A percentile compares a stretch with the other conserved stretches of the same genome.
Conservation (phyloP, 495 filamentous ascomycete genomes). For the Lasiosphaeriaceae sp. region DNA sequence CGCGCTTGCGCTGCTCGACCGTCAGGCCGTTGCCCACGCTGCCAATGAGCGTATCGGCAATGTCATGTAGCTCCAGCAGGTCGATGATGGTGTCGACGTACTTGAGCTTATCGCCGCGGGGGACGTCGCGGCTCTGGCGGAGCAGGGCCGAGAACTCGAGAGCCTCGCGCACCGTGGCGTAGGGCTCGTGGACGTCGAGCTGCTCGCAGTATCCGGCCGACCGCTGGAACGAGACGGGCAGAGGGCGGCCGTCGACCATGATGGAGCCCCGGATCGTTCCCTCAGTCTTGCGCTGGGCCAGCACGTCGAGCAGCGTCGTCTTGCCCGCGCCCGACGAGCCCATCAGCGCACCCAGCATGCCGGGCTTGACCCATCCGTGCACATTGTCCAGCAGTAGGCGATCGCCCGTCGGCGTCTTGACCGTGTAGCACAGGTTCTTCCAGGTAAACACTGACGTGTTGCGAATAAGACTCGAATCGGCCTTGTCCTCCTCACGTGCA, state of each 20-base stretch:
- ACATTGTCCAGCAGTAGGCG: conserved; percentile 60
- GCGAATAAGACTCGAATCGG: conserved; percentile 40
- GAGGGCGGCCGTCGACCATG: conserved; percentile 69
- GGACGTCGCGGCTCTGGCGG: conserved; percentile 64
- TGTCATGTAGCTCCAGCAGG: conserved; percentile 73
- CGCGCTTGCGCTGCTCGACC: conserved; percentile 52
- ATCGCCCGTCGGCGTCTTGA: conserved; percentile 59
- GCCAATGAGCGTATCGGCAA: conserved; percentile 78
- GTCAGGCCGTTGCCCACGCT: conserved; percentile 58
- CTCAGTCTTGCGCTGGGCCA: conserved; percentile 72
- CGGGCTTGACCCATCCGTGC: conserved; percentile 75
- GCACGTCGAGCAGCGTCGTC: conserved; percentile 59
- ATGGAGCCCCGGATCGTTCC: conserved; percentile 69
- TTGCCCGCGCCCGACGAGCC: conserved; percentile 80
- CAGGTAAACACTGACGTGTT: conserved; percentile 58
- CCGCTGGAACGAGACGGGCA: conserved; percentile 74
- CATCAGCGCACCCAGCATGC: conserved; percentile 74
- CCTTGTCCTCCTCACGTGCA: conserved; percentile 10
- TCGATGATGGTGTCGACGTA: conserved; percentile 90
- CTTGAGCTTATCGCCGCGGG: conserved; percentile 65
- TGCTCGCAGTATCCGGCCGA: conserved; percentile 83
- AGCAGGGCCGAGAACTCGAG: conserved; percentile 74
- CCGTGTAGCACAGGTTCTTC: conserved; percentile 58
- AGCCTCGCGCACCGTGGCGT: conserved; percentile 76
- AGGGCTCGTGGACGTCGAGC: conserved; percentile 76